phyloP scores from a whole-genome alignment of 176 grass and related monocot genomes.

The Rhynchospora pubera region DNA sequence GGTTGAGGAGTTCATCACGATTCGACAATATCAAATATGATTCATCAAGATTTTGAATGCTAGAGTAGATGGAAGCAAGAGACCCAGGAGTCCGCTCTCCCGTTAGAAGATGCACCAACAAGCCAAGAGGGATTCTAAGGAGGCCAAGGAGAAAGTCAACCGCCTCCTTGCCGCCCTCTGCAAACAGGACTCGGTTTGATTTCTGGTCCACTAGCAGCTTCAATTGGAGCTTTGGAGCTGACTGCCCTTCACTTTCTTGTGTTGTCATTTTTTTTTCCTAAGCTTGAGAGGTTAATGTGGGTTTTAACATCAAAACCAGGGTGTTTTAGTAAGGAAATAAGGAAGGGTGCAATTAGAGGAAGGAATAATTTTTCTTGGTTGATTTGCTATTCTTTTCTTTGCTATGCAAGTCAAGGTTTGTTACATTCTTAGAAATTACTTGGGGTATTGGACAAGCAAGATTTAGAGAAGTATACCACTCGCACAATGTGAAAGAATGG shows the following conservation, averaged over 20 bases:
- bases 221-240: constrained; percentile 28
- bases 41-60: constrained; percentile 31
- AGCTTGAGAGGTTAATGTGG: not conserved
- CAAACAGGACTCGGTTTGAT: constrained; percentile 49
- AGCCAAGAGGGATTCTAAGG: constrained; percentile 46
- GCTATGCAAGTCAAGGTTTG: not conserved
- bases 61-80: constrained; percentile 29
- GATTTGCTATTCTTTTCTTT: constrained; percentile 20
- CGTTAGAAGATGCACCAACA: constrained; percentile 33
- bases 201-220: constrained; percentile 60
- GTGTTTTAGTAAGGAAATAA: not conserved
- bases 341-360: constrained; percentile 15
- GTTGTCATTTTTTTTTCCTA: not conserved
- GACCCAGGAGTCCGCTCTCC: not conserved
- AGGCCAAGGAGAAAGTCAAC: constrained; percentile 75
- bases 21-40: constrained; percentile 27
- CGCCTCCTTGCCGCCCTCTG: constrained; percentile 54
- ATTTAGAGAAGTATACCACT: not conserved
- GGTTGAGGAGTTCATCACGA: constrained; percentile 36
- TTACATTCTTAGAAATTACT: not conserved
- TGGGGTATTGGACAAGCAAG: no score
- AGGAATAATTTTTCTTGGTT: constrained; percentile 12
- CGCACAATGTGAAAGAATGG: not conserved
- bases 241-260: constrained; percentile 8
- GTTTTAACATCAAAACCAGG: not conserved